phyloP scores from a whole-genome alignment of 2,329 filamentous ascomycete species.

The Colletotrichum coccodes region DNA sequence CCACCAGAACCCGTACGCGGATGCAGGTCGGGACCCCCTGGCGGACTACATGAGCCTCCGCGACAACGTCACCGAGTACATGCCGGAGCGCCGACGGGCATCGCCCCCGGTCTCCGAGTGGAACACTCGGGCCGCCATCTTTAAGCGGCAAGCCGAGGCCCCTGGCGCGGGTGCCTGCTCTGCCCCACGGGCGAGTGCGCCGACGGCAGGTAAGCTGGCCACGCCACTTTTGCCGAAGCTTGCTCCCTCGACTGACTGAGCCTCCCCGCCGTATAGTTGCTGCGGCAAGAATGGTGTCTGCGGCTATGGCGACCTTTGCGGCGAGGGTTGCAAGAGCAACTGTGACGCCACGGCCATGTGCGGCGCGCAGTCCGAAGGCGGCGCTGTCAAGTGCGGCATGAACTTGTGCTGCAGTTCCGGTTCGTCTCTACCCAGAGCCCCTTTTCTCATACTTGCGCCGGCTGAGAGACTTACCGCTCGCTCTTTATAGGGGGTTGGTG shows the following conservation, averaged over 20 bases:
- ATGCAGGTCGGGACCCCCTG: background rate
- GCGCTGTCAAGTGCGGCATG: background rate
- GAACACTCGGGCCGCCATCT: background rate
- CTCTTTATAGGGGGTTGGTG: too few species aligned
- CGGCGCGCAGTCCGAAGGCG: background rate
- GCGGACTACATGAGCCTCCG: background rate
- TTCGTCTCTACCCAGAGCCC: too few species aligned
- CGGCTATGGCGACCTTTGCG: too few species aligned
- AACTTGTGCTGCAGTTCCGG: background rate
- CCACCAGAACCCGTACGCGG: background rate
- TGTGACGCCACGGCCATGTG: slow-evolving; percentile 2
- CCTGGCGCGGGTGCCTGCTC: background rate
- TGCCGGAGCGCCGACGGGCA: background rate
- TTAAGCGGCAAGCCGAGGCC: background rate
- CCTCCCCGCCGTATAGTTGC: too few species aligned
- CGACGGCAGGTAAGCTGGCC: too few species aligned
- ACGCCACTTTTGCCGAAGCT: too few species aligned
- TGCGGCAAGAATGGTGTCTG: too few species aligned
- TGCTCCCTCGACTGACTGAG: too few species aligned
- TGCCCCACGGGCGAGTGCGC: too few species aligned
- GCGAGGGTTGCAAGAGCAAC: too few species aligned
- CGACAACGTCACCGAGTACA: background rate
- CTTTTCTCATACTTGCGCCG: too few species aligned
- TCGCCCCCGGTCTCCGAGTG: background rate
- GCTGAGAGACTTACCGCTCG: too few species aligned